Percentiles rank a stretch among this genome's conserved stretches.
Evolutionary conservation across 352 stramenopile species (phyloP).

Genomic region (Phytophthora multivora): DNA sequence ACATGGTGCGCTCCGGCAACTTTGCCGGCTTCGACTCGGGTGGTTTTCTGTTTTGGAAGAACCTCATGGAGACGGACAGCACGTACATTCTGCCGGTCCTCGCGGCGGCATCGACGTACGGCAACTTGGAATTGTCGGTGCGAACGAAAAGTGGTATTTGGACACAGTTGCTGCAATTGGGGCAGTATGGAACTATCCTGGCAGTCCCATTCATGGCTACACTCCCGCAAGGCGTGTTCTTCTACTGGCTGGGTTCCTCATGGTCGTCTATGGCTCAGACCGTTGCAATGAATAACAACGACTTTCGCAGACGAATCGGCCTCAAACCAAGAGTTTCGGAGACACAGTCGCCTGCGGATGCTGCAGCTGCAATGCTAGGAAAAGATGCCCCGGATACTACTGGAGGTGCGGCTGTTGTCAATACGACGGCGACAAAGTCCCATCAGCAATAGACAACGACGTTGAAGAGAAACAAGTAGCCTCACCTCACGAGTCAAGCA

Average conservation of each 20-base stretch:
- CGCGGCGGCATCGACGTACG: conserved; percentile 61
- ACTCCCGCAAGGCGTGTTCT: conserved; percentile 78
- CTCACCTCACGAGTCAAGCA: no score
- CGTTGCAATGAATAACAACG: conserved; percentile 66
- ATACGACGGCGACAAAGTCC: conserved; percentile 2
- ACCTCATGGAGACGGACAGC: conserved; percentile 65
- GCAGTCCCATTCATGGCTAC: conserved; percentile 54
- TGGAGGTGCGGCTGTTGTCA: conserved; percentile 3
- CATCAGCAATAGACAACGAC: conserved; percentile 19
- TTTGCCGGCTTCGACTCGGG: conserved; percentile 65
- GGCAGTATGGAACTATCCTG: conserved; percentile 64
- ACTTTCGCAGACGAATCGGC: conserved; percentile 60
- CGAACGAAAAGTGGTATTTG: conserved; percentile 57
- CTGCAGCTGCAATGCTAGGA: conserved; percentile 22
- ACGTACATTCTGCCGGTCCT: conserved; percentile 65
- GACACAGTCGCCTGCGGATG: conserved; percentile 19
- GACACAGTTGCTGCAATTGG: conserved; percentile 43
- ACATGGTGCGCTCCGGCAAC: conserved; percentile 78
- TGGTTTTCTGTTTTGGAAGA: conserved; percentile 68
- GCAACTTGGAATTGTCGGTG: conserved; percentile 60
- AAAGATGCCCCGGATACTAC: conserved; percentile 13
- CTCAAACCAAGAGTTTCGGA: conserved; percentile 49
- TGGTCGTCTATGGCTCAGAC: conserved; percentile 73
- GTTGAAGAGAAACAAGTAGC: background rate
- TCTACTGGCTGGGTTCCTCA: conserved; percentile 80